phyloP scores from a whole-genome alignment of 768 basidiomycete species.

The Pilatotrama ljubarskyi region DNA sequence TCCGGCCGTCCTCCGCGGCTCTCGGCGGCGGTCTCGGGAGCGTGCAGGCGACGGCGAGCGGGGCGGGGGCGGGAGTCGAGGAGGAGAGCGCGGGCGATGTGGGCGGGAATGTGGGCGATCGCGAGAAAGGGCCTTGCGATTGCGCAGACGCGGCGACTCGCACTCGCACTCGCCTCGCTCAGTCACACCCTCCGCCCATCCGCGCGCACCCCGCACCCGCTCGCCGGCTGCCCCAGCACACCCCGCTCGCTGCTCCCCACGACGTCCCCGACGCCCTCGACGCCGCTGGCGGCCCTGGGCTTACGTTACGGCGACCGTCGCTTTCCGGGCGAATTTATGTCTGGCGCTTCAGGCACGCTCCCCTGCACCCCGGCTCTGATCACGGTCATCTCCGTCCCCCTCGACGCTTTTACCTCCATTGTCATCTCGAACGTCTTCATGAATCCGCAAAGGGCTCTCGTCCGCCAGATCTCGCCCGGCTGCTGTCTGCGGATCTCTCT shows the following conservation, averaged over 20 bases:
- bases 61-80: background rate
- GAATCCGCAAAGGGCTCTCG: too few relatives aligned
- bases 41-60: background rate
- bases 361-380: background rate
- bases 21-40: background rate
- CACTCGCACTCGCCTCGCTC: background rate
- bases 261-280: background rate
- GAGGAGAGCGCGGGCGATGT: background rate
- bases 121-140: slow-evolving; percentile 6
- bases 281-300: background rate
- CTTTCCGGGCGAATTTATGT: background rate
- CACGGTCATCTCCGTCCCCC: slow-evolving; percentile 3
- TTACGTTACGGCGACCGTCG: background rate
- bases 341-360: slow-evolving; percentile 8
- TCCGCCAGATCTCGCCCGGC: too few relatives aligned
- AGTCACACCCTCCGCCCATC: background rate
- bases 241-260: background rate
- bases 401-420: background rate
- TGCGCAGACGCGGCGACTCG: slow-evolving; percentile 6
- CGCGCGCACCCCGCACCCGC: background rate
- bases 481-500: too few relatives aligned
- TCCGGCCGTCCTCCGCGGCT: background rate
- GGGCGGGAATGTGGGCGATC: slow-evolving; percentile 4
- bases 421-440: too few relatives aligned
- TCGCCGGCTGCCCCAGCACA: background rate